These are phyloP conservation scores for Penicillium argentinense DNA, from an alignment of 495 filamentous ascomycete species.

Conservation along the genomic window DNA sequence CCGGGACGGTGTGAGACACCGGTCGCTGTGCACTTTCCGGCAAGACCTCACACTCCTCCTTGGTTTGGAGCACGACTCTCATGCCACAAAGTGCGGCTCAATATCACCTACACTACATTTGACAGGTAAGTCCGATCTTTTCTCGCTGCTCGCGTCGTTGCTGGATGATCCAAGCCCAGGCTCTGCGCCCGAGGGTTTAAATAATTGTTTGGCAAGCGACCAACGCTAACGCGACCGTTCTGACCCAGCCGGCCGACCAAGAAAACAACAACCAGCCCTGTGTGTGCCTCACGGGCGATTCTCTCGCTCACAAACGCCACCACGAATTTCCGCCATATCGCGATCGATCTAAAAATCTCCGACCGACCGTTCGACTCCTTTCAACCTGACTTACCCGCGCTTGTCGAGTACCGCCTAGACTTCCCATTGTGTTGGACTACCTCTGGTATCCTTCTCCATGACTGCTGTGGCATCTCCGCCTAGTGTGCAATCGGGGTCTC, in stretches of 20 bases:
- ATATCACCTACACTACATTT: slow-evolving; percentile 4
- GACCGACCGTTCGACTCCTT: not conserved
- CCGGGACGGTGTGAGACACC: slow-evolving; percentile 29
- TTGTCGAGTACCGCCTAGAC: slow-evolving; percentile 21
- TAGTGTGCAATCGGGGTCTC: slow-evolving; percentile 74
- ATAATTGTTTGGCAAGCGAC: slow-evolving; percentile 16
- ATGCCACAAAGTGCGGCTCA: slow-evolving; percentile 2
- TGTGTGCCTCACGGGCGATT: slow-evolving; percentile 1
- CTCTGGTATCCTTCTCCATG: slow-evolving; percentile 61
- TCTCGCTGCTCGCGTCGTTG: not conserved
- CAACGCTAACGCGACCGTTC: slow-evolving; percentile 31
- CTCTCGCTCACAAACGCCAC: not conserved
- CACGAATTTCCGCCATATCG: not conserved
- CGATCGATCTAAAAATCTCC: not conserved
- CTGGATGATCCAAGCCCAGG: slow-evolving; percentile 3
- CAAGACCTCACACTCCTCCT: slow-evolving; percentile 38
- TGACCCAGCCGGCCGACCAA: slow-evolving; percentile 22
- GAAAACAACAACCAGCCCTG: slow-evolving; percentile 12
- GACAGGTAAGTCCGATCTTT: slow-evolving; percentile 13
- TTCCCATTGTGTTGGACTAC: slow-evolving; percentile 12
- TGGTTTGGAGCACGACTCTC: slow-evolving; percentile 27
- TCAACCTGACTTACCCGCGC: slow-evolving; percentile 4
- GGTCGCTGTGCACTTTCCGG: slow-evolving; percentile 34
- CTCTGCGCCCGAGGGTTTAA: slow-evolving; percentile 1
- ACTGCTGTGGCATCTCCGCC: slow-evolving; percentile 95